Evolutionary conservation across 2,329 filamentous ascomycete genomes (phyloP).

Genomic region (Zymoseptoria ardabiliae): DNA sequence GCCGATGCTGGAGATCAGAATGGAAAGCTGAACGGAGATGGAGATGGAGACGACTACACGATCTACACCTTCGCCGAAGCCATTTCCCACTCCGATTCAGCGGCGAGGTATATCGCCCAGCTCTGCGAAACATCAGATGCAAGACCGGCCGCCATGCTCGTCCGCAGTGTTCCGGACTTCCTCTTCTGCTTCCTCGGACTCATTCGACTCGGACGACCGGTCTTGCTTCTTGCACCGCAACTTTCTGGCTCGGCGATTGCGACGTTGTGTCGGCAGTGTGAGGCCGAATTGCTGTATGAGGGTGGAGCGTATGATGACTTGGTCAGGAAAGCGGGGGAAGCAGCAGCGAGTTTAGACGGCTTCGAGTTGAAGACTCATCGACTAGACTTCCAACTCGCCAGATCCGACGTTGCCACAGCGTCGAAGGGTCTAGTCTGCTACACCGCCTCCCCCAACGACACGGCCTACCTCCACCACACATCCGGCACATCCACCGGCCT

Average conservation of each 20-base stretch:
- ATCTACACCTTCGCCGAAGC: slow-evolving; percentile 30
- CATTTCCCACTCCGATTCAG: slow-evolving; percentile 27
- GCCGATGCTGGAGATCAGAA: not conserved
- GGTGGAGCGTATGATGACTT: slow-evolving; percentile 36
- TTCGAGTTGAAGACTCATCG: not conserved
- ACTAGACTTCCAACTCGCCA: not conserved
- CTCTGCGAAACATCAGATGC: slow-evolving; percentile 7
- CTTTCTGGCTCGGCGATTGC: slow-evolving; percentile 42
- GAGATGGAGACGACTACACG: slow-evolving; percentile 20
- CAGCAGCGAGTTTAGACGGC: not conserved
- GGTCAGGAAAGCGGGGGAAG: slow-evolving; percentile 23
- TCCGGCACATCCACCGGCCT: slow-evolving; percentile 58
- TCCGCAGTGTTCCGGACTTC: slow-evolving; percentile 51
- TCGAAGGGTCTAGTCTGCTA: not conserved
- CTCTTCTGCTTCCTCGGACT: slow-evolving; percentile 54
- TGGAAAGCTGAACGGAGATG: no score
- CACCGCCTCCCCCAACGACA: slow-evolving; percentile 22
- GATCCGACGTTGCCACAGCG: not conserved
- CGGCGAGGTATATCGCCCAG: slow-evolving; percentile 29
- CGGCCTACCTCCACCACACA: slow-evolving; percentile 56
- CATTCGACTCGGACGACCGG: slow-evolving; percentile 48
- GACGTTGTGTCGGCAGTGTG: slow-evolving; percentile 46
- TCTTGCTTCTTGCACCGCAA: slow-evolving; percentile 51
- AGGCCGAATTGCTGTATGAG: slow-evolving; percentile 39
- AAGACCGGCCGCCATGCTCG: slow-evolving; percentile 46